Evolutionary conservation across 108 stramenopile species (phyloP), one percentile per base, ranked within the genome.

Genomic region (Schizochytrium sp.): DNA sequence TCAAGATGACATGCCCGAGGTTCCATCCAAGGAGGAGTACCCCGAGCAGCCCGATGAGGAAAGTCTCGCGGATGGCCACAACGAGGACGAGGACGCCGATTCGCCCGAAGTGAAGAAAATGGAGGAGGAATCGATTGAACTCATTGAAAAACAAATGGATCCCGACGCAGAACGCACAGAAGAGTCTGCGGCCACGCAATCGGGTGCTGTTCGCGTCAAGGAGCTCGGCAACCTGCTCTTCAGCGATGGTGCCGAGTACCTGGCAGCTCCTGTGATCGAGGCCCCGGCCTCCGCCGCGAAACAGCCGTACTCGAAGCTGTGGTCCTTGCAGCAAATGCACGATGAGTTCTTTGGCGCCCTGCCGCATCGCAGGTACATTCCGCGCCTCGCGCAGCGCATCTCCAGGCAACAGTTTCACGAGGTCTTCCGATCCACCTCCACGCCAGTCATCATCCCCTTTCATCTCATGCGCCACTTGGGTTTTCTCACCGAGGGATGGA

Each of bases 201-300:
- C 76, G 16, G 45, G 45, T 6, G 51, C 48, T 23, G 51, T 53
- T 43, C 76, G 76, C 28, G 23, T 83, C 48, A 47, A 23, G 76
- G 76, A 47, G 51, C 76, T 83, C 51, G 76, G 76, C n/a, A 83
- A 83, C 76, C 5, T 83, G 51, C 76, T 83, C 76, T 83, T 83
- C 76, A 83, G 51, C 48, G 76, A 83, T 4, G 76, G 48, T 0
- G 76, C 51, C n/a, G 76, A 83, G 23, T 83, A 83, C 51, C 48
- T 53, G 19, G 23, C 6, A 3, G 45, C 76, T 18, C 48, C 45
- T 12, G 23, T 53, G 19, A 83, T 83, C 51, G 23, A 8, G 48
- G n/a, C 51, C 25, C 76, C 76, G 0, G 23, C 45, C 14, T 43
- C 6, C 18, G 12, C 45, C 48, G 6, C 51, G 43, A 53, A 83